Base-by-base conservation (phyloP, 768 basidiomycete genomes). In the Trametes punicea region DNA sequence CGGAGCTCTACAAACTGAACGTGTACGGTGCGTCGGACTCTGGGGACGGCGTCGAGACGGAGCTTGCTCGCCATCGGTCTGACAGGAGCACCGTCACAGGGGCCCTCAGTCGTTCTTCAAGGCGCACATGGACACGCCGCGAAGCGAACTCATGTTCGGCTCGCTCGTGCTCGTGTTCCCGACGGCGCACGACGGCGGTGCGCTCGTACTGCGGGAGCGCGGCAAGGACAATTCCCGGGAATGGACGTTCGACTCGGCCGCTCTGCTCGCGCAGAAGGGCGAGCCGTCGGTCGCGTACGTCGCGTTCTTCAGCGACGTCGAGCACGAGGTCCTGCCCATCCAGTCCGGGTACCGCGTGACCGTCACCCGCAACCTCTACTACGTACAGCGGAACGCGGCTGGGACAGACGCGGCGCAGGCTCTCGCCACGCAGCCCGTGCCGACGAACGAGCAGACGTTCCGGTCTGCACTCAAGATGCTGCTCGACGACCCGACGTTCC, bases 121-220 rank as follows among this genome's bases (percentile, higher is more conserved):
- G 59, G 36, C 75, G 0, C 81, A 81, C 59, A 70, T 74, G 38
- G 81, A 81, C 55, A 80, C 80, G 0, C 78, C 77, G 5, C 73
- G 75, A 7, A 62, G 67, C 7, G 67, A 70, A 7, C 60, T 62
- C 25, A 81, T 81, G 74, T 76, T 83, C 33, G 81, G 77, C 1
- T 81, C 81, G 1, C 71, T 84, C 8, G 75, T 82, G 1, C 59
- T 82, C 30, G 71, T 78, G n/a, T 73, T 80, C 46, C 81, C 81
- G 15, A 75, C 75, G 0, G 20, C 60, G 0, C 75, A 82, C 58
- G 67, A 76, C 52, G 80, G 80, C 1, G 81, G 80, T 3, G 63
- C 66, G 16, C 70, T 80, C 15, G 47, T 70, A 2, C 66, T 83
- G 16, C 62, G 62, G 27, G 58, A 63, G 38, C 33, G 54, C 4